These are phyloP conservation scores for Candida sphagnicola DNA, from an alignment of 805 yeast genomes.

Conservation along the genomic window DNA sequence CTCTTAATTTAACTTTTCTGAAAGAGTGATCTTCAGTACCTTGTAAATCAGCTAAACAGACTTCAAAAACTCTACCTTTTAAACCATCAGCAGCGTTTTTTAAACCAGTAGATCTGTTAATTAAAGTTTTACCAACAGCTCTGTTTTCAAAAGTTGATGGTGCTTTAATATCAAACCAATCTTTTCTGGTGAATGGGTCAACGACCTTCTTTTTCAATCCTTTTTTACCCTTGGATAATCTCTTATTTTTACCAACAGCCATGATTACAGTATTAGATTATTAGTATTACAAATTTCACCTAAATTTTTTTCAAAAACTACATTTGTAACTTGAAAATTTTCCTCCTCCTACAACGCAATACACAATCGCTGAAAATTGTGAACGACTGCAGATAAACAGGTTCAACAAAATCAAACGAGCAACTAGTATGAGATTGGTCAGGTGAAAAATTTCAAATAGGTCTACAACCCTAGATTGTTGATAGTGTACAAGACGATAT, in stretches of 20 bases:
- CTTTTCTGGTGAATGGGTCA: slow-evolving; percentile 99
- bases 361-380: not conserved
- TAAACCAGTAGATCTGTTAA: slow-evolving; percentile 98
- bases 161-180: slow-evolving; percentile 98
- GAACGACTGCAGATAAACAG: not conserved
- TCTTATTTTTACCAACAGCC: slow-evolving; percentile 60
- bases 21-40: slow-evolving; percentile 98
- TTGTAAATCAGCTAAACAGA: slow-evolving; percentile 94
- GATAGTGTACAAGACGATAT: no score
- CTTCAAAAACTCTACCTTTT: slow-evolving; percentile 97
- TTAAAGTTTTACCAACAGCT: slow-evolving; percentile 97
- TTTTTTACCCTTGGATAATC: slow-evolving; percentile 87
- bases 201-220: slow-evolving; percentile 99
- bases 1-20: slow-evolving; percentile 97
- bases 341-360: not conserved
- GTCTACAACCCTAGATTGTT: not conserved
- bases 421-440: no score
- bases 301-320: not conserved
- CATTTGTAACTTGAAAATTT: not conserved
- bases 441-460: no score
- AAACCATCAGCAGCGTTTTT: slow-evolving; percentile 97
- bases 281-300: not conserved
- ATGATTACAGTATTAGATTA: slow-evolving; percentile 25
- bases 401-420: no score
- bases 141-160: slow-evolving; percentile 98